phyloP scores from a whole-genome alignment of 2,329 filamentous ascomycete species.

The Penicillium oxalicum region DNA sequence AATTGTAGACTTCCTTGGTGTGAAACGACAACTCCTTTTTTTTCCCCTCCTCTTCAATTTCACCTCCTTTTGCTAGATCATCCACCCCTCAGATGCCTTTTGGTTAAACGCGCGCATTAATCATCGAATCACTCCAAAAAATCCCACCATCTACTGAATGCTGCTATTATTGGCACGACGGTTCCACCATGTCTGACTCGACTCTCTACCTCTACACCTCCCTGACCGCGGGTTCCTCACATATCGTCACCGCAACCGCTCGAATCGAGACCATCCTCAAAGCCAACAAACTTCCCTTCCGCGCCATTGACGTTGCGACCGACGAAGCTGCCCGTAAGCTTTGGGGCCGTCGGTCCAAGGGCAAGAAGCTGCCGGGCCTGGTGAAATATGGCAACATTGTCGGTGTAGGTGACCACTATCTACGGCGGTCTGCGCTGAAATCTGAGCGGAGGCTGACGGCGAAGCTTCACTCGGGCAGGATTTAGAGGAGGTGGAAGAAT shows the following conservation, averaged over 20 bases:
- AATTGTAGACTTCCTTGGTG: background rate
- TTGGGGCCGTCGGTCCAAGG: slow-evolving; percentile 77
- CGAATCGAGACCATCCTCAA: slow-evolving; percentile 93
- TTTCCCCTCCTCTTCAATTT: background rate
- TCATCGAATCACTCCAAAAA: too few species aligned
- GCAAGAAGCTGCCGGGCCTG: slow-evolving; percentile 80
- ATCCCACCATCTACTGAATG: background rate
- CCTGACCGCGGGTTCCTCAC: slow-evolving; percentile 86
- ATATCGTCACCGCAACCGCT: slow-evolving; percentile 93
- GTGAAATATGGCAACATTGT: slow-evolving; percentile 82
- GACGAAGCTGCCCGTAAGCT: slow-evolving; percentile 83
- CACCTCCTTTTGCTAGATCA: background rate
- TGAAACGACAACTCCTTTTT: background rate
- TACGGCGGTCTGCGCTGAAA: background rate
- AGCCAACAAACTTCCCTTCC: slow-evolving; percentile 90
- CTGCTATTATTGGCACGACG: background rate
- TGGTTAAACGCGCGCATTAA: background rate
- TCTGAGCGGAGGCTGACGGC: background rate
- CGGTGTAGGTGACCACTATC: slow-evolving; percentile 57
- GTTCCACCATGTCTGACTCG: slow-evolving; percentile 42
- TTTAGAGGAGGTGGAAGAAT: slow-evolving; percentile 89
- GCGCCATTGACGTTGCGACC: slow-evolving; percentile 82
- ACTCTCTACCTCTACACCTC: slow-evolving; percentile 93
- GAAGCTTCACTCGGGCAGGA: slow-evolving; percentile 52
- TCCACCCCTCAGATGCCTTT: background rate